phyloP scores from a whole-genome alignment of 805 yeast species.

The Wickerhamomyces ciferrii region DNA sequence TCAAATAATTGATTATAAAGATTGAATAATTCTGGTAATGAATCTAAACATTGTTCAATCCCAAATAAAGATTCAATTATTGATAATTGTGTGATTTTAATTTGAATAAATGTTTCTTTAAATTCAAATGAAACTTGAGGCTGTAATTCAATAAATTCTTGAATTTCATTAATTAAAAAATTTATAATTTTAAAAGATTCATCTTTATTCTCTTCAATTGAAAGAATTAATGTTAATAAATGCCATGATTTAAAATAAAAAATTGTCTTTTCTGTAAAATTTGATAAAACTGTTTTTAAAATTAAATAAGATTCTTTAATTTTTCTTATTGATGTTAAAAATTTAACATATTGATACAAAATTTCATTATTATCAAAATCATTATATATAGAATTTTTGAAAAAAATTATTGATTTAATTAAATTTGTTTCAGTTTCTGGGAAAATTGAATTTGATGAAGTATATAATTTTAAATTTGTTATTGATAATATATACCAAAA shows the following conservation, averaged over 20 bases:
- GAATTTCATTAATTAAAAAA: conserved; percentile 42
- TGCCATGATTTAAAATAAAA: conserved; percentile 62
- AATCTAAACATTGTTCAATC: conserved; percentile 50
- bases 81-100: conserved; percentile 71
- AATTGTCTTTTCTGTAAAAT: conserved; percentile 32
- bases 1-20: conserved; percentile 46
- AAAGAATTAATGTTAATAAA: conserved; percentile 55
- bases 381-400: conserved; percentile 14
- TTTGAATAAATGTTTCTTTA: conserved; percentile 42
- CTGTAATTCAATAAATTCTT: conserved; percentile 19
- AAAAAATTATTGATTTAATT: conserved; percentile 1
- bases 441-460: conserved; percentile 5
- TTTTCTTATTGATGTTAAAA: conserved; percentile 38
- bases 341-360: conserved; percentile 41
- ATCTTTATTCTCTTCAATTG: conserved; percentile 52
- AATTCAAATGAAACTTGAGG: conserved; percentile 2
- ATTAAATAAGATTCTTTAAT: conserved; percentile 38
- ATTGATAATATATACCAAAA: conserved; percentile 14
- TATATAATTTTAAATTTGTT: conserved; percentile 7
- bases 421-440: background rate
- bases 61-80: conserved; percentile 62
- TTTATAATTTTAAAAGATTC: conserved; percentile 53
- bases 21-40: conserved; percentile 61
- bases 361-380: conserved; percentile 1
- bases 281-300: conserved; percentile 42